Conservation (phyloP, 805 yeast species). For the Metschnikowia corniflorae region DNA sequence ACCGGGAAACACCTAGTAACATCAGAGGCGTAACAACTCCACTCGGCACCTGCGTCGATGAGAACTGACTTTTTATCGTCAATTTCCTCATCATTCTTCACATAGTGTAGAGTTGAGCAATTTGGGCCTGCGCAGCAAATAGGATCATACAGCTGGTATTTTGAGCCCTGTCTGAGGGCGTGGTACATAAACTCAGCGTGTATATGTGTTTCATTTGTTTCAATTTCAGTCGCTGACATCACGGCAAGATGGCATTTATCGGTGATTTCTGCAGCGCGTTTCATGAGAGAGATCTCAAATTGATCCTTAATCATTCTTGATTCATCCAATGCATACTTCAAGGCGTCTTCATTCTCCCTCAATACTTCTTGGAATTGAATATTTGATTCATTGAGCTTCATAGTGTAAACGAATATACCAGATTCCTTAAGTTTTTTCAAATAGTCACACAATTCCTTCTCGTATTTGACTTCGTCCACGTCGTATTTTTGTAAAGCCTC, state of each 20-base stretch:
- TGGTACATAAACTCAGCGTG: slow-evolving; percentile 96
- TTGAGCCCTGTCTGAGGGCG: slow-evolving; percentile 90
- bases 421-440: slow-evolving; percentile 27
- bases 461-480: slow-evolving; percentile 76
- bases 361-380: slow-evolving; percentile 34
- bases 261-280: slow-evolving; percentile 77
- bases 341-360: slow-evolving; percentile 42
- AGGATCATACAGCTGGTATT: slow-evolving; percentile 86
- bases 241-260: slow-evolving; percentile 88
- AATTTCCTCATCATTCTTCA: slow-evolving; percentile 61
- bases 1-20: slow-evolving; percentile 96
- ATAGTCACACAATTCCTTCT: slow-evolving; percentile 42
- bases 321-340: slow-evolving; percentile 78
- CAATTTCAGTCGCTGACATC: slow-evolving; percentile 89
- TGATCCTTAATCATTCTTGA: slow-evolving; percentile 80
- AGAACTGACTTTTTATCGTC: slow-evolving; percentile 65
- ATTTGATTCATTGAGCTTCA: slow-evolving; percentile 51
- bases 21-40: slow-evolving; percentile 89
- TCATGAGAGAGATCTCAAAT: slow-evolving; percentile 72
- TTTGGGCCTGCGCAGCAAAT: slow-evolving; percentile 92
- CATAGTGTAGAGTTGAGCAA: slow-evolving; percentile 88
- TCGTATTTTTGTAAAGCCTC: slow-evolving; percentile 67
- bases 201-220: slow-evolving; percentile 81
- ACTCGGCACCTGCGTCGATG: slow-evolving; percentile 97
- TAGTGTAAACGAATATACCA: slow-evolving; percentile 41